Evolutionary conservation across 2,329 filamentous ascomycete species (phyloP).

Genomic region (Arthroderma sp.): DNA sequence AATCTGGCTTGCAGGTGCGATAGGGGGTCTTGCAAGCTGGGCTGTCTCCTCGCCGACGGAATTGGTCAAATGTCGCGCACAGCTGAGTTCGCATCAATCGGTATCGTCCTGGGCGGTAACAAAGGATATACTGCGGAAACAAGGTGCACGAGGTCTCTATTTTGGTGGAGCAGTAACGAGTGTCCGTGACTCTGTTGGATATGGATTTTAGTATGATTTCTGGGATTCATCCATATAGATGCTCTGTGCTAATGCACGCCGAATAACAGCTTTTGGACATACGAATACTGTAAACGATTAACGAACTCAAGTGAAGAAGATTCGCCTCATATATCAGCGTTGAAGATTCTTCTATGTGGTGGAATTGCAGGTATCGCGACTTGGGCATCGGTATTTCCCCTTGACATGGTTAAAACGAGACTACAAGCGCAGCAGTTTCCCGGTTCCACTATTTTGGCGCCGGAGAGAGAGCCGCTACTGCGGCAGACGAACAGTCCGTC

Average conservation of each 20-base stretch:
- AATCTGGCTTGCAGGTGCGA: constrained; percentile 66
- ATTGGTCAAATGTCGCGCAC: constrained; percentile 77
- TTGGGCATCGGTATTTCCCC: constrained; percentile 80
- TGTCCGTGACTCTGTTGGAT: constrained; percentile 75
- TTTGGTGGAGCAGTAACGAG: constrained; percentile 70
- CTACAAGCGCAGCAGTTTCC: constrained; percentile 57
- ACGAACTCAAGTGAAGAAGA: constrained; percentile 36
- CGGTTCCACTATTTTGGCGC: not conserved
- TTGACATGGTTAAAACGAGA: constrained; percentile 85
- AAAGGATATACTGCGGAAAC: constrained; percentile 44
- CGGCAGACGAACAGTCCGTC: constrained; percentile 7
- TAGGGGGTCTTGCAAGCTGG: constrained; percentile 75
- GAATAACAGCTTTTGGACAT: constrained; percentile 62
- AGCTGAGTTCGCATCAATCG: constrained; percentile 41
- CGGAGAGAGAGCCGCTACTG: constrained; percentile 16
- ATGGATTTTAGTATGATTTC: constrained; percentile 67
- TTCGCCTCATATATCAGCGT: constrained; percentile 35
- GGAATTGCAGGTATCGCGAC: constrained; percentile 77
- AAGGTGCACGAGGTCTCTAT: constrained; percentile 60
- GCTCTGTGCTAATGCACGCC: constrained; percentile 1
- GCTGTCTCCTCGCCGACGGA: constrained; percentile 79
- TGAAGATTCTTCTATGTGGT: constrained; percentile 65
- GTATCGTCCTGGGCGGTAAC: constrained; percentile 53
- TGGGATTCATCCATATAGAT: constrained; percentile 3
- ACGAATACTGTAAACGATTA: constrained; percentile 58